Conservation (phyloP, 306 rosid genomes). For the Biancaea sappan region DNA sequence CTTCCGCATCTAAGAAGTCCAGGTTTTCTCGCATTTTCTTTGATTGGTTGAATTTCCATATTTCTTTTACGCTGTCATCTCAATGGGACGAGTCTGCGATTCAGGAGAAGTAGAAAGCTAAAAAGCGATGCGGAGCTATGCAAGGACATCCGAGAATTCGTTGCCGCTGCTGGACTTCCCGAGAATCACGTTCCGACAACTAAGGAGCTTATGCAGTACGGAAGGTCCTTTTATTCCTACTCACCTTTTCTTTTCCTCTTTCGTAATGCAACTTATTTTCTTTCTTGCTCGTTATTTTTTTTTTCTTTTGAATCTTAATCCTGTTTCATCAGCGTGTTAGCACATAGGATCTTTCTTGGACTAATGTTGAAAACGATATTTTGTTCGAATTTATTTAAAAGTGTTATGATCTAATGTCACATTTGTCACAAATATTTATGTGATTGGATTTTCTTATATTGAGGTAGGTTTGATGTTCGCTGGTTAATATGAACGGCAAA, state of each 20-base stretch:
- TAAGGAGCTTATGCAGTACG: conserved; percentile 72
- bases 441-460: neutral
- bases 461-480: neutral
- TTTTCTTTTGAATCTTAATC: neutral
- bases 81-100: conserved; percentile 7
- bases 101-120: conserved; percentile 55
- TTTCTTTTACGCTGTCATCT: neutral
- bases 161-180: conserved; percentile 66
- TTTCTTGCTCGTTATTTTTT: neutral
- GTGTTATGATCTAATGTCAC: neutral
- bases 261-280: neutral
- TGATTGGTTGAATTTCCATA: neutral
- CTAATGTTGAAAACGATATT: neutral
- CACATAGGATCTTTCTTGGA: neutral
- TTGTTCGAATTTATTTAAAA: neutral
- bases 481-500: neutral
- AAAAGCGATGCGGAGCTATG: conserved; percentile 82
- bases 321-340: neutral
- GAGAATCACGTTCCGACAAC: conserved; percentile 67
- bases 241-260: neutral
- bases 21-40: conserved; percentile 36
- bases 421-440: neutral
- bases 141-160: conserved; percentile 64
- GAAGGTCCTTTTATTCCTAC: conserved; percentile 55
- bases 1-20: conserved; percentile 43